Conservation (phyloP, 2,329 filamentous ascomycete genomes). For the Trichoderma oligosporum region DNA sequence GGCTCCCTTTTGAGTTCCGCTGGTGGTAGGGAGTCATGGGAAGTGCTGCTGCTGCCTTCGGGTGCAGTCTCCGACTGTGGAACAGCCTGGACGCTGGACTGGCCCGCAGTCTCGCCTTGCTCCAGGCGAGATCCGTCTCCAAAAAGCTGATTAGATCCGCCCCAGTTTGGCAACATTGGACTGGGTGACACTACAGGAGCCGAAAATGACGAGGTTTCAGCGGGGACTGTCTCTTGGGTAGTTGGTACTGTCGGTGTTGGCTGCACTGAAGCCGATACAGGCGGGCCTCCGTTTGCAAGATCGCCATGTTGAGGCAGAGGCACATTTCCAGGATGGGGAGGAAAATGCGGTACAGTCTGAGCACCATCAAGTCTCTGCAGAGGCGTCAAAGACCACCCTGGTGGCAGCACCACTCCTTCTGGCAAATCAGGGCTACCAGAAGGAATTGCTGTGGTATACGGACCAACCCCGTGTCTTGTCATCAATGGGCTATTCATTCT, state of each 20-base stretch:
- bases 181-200: slow-evolving; percentile 41
- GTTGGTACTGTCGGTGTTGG: neutral
- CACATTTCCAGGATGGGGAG: slow-evolving; percentile 25
- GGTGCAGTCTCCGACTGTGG: slow-evolving; percentile 6
- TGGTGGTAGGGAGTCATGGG: slow-evolving; percentile 9
- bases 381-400: slow-evolving; percentile 62
- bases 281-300: slow-evolving; percentile 15
- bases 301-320: slow-evolving; percentile 22
- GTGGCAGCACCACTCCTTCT: slow-evolving; percentile 59
- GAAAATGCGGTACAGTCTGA: slow-evolving; percentile 25
- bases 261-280: slow-evolving; percentile 3
- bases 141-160: slow-evolving; percentile 48
- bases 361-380: slow-evolving; percentile 52
- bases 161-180: slow-evolving; percentile 49
- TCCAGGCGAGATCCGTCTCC: slow-evolving; percentile 31
- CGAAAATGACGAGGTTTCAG: neutral
- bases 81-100: slow-evolving; percentile 13
- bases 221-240: neutral
- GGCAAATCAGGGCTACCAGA: slow-evolving; percentile 60
- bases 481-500: slow-evolving; percentile 42
- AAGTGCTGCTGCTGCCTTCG: neutral
- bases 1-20: slow-evolving; percentile 14
- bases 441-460: slow-evolving; percentile 50
- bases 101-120: slow-evolving; percentile 21
- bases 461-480: slow-evolving; percentile 45